A percentile compares a stretch with the other conserved stretches of the same genome.
Conservation (phyloP, 768 basidiomycete genomes). For the Favolaschia claudopus region DNA sequence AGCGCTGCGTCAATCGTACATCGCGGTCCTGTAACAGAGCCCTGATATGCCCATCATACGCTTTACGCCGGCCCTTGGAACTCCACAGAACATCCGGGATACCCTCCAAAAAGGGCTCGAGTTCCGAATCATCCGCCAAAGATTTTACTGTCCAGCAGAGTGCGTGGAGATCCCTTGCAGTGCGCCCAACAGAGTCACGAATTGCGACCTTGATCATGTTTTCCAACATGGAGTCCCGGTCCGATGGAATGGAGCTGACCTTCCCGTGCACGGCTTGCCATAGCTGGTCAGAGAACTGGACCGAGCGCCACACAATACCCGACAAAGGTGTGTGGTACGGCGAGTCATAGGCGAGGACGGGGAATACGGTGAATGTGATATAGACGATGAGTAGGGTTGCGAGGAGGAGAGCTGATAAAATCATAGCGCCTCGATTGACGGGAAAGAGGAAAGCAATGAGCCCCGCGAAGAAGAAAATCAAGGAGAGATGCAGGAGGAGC, state of each 20-base stretch:
- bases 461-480: conserved; percentile 1
- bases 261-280: too few relatives aligned
- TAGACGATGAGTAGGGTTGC: background rate
- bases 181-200: background rate
- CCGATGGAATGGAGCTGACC: too few relatives aligned
- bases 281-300: too few relatives aligned
- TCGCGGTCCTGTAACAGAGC: background rate
- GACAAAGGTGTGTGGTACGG: conserved; percentile 4
- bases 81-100: background rate
- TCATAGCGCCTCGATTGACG: background rate
- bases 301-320: background rate
- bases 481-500: background rate
- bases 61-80: background rate
- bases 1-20: background rate
- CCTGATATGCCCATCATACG: background rate
- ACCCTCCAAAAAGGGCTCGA: background rate
- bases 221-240: background rate
- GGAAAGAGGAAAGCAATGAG: conserved; percentile 2
- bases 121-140: background rate
- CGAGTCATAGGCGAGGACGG: background rate
- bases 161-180: background rate
- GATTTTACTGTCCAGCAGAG: conserved; percentile 3
- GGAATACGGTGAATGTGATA: background rate
- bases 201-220: background rate
- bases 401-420: background rate